Evolutionary conservation across 495 filamentous ascomycete genomes (phyloP).

Genomic region (Stereocaulon alpinum): DNA sequence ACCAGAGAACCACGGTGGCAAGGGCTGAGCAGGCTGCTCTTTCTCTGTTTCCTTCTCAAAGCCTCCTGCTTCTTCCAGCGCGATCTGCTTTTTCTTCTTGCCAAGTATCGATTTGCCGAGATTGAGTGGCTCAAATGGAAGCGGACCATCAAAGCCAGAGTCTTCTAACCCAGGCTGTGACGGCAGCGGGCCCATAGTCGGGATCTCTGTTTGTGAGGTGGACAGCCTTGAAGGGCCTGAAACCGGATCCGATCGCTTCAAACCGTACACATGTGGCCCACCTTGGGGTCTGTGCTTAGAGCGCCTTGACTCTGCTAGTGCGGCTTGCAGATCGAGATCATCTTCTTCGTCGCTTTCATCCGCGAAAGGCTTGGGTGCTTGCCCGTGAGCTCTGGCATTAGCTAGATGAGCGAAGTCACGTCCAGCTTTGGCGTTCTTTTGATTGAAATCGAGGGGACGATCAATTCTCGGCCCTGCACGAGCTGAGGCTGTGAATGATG

Average conservation of each 20-base stretch:
- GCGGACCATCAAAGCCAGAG: slow-evolving; percentile 61
- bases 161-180: slow-evolving; percentile 31
- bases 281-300: slow-evolving; percentile 27
- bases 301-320: slow-evolving; percentile 39
- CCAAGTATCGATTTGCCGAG: slow-evolving; percentile 50
- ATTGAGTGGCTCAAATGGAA: slow-evolving; percentile 83
- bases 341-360: slow-evolving; percentile 29
- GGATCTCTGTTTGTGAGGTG: slow-evolving; percentile 18
- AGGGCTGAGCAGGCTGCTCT: slow-evolving; percentile 42
- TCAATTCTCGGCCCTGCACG: slow-evolving; percentile 18
- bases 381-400: slow-evolving; percentile 20
- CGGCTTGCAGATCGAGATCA: slow-evolving; percentile 48
- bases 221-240: neutral
- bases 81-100: slow-evolving; percentile 35
- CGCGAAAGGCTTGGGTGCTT: slow-evolving; percentile 15
- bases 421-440: slow-evolving; percentile 22
- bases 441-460: slow-evolving; percentile 21
- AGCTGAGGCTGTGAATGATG: slow-evolving; percentile 5
- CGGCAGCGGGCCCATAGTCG: slow-evolving; percentile 13
- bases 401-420: slow-evolving; percentile 23
- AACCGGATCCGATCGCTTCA: slow-evolving; percentile 2
- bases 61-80: slow-evolving; percentile 54
- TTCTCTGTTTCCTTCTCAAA: slow-evolving; percentile 49
- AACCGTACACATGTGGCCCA: slow-evolving; percentile 15
- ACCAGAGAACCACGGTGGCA: slow-evolving; percentile 80